Base-by-base conservation (phyloP, 441 rosid species). In the Omphalea diandra region DNA sequence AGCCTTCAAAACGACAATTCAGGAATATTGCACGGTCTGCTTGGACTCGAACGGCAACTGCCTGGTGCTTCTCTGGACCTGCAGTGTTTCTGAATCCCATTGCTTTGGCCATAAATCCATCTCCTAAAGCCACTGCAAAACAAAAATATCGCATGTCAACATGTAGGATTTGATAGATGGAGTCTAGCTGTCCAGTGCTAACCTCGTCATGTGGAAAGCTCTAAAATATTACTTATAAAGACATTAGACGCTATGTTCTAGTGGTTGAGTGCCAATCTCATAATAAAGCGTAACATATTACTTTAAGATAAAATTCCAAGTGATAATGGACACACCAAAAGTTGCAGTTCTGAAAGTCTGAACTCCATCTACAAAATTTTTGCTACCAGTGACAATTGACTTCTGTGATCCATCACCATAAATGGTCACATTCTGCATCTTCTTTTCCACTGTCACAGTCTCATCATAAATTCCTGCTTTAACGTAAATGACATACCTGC, bases 351-450 rank as follows among this genome's bases (percentile, higher is more conserved):
- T 75, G 52, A 82, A 85, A 65, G 90, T 86, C 40, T 79, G 82
- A 52, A 87, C 71, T 71, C 89, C 87, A 44, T 85, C 93, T 0
- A 61, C 80, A 33, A 50, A 61, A 71, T 85, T 87, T 74, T 83
- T 88, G 70, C 49, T 81, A 10, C 93, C 93, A 1, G 90, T 83
- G 54, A 90, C 67, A 27, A 88, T 73, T 2, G 79, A 74, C 82
- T 90, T 93, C 49, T 85, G 87, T 24, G 97, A 90, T 65, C 97
- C 98, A 64, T 90, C 97, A 6, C 98, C 98, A n/a, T 76, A 82
- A 68, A 93, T 78, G 22, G 93, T 86, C 40, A 90, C 50, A 67
- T 90, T 93, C 0, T 47, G 80, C 81, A 80, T 88, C 61, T 76
- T 73, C 78, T 86, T 86, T 14, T 82, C 73, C 47, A 92, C 75